These are phyloP conservation scores for Pythium chondricola DNA, from an alignment of 352 stramenopile genomes.

Conservation along the genomic window DNA sequence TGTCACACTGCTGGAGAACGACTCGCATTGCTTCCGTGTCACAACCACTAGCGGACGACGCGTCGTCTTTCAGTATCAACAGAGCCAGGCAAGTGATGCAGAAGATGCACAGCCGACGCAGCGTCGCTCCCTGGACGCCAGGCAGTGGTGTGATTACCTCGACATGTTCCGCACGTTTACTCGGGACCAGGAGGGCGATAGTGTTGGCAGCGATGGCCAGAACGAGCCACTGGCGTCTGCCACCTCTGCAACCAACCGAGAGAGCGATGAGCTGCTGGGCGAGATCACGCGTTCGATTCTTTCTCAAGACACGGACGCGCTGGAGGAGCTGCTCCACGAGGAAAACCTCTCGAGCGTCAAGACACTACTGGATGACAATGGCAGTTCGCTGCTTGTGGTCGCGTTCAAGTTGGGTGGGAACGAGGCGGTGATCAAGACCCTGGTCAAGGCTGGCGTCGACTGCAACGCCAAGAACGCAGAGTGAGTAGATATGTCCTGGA, in stretches of 20 bases:
- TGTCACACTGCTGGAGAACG: constrained; percentile 18
- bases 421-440: constrained; percentile 14
- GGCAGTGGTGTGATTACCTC: constrained; percentile 49
- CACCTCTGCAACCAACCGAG: no score
- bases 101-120: background rate
- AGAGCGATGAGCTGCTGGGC: constrained; percentile 7
- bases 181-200: constrained; percentile 8
- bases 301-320: constrained; percentile 11
- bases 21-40: constrained; percentile 31
- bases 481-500: constrained; percentile 17
- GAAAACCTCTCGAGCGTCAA: background rate
- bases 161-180: constrained; percentile 38
- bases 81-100: background rate
- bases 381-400: constrained; percentile 47
- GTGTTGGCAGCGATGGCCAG: background rate
- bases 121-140: constrained; percentile 17
- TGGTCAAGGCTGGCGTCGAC: constrained; percentile 36
- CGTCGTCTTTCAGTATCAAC: constrained; percentile 43
- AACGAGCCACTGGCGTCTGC: no score
- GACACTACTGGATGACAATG: constrained; percentile 25
- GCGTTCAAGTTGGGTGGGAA: constrained; percentile 32
- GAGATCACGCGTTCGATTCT: constrained; percentile 24
- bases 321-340: constrained; percentile 17
- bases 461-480: constrained; percentile 46
- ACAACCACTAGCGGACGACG: constrained; percentile 23